Evolutionary conservation across 495 filamentous ascomycete genomes (phyloP).

Genomic region (Daldinia vernicosa): DNA sequence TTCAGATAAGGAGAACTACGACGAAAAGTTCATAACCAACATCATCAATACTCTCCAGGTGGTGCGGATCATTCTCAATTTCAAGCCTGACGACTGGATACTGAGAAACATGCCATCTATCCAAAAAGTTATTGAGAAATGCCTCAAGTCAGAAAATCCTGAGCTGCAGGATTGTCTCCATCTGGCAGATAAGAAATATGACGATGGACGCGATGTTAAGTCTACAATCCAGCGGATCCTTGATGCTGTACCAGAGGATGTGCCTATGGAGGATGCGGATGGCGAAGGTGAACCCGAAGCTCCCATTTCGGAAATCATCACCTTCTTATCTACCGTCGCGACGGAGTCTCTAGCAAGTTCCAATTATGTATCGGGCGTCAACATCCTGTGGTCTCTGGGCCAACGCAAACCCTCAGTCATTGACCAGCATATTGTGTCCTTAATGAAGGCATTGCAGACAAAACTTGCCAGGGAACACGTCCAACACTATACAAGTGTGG

Average conservation of each 20-base stretch:
- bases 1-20: constrained; percentile 84
- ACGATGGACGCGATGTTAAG: constrained; percentile 65
- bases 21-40: constrained; percentile 79
- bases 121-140: constrained; percentile 91
- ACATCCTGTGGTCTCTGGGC: constrained; percentile 91
- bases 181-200: constrained; percentile 69
- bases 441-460: constrained; percentile 93
- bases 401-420: constrained; percentile 82
- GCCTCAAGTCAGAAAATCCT: constrained; percentile 81
- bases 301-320: constrained; percentile 79
- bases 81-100: constrained; percentile 91
- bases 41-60: constrained; percentile 94
- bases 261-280: constrained; percentile 87
- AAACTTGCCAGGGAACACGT: constrained; percentile 96
- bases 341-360: constrained; percentile 80
- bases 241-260: constrained; percentile 87
- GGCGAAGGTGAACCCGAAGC: constrained; percentile 80
- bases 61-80: constrained; percentile 83
- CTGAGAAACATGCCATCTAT: constrained; percentile 74
- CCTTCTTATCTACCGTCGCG: constrained; percentile 80
- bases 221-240: constrained; percentile 84
- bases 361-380: constrained; percentile 86
- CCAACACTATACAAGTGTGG: constrained; percentile 69
- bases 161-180: constrained; percentile 95
- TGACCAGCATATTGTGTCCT: constrained; percentile 82